Evolutionary conservation across 441 rosid species (phyloP).

Genomic region (Geranium incanum): DNA sequence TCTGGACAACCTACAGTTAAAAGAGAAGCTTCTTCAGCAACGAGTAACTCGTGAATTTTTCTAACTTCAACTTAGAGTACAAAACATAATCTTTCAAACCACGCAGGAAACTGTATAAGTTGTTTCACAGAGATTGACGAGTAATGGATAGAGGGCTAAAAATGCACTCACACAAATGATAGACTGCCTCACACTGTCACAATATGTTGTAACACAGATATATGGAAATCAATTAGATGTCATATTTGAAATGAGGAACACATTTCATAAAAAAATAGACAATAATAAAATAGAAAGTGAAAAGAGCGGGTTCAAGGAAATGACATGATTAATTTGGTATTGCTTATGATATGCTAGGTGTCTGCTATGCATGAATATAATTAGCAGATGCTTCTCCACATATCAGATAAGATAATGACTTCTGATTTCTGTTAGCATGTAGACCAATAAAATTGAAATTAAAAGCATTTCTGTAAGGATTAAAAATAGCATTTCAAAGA

Average conservation of each 20-base stretch:
- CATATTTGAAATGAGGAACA: too few species aligned
- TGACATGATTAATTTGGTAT: not conserved
- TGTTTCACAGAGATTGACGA: not conserved
- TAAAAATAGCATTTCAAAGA: not conserved
- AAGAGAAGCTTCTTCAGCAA: not conserved
- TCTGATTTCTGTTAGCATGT: not conserved
- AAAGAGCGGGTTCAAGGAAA: not conserved
- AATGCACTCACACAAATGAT: not conserved
- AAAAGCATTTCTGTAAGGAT: not conserved
- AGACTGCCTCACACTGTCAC: too few species aligned
- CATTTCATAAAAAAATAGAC: too few species aligned
- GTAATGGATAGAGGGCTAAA: not conserved
- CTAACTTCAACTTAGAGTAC: not conserved
- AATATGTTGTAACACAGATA: too few species aligned
- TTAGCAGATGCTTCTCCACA: too few species aligned
- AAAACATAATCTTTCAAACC: not conserved
- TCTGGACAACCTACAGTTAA: constrained; percentile 61
- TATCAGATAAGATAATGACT: not conserved
- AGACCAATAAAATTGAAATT: not conserved
- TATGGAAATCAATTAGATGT: too few species aligned
- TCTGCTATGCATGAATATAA: not conserved
- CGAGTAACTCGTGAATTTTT: not conserved
- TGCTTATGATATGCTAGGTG: not conserved
- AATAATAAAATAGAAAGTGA: too few species aligned
- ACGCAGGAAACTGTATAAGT: not conserved